phyloP scores from a whole-genome alignment of 179 eudicot genomes.

The Camellia oleifera region DNA sequence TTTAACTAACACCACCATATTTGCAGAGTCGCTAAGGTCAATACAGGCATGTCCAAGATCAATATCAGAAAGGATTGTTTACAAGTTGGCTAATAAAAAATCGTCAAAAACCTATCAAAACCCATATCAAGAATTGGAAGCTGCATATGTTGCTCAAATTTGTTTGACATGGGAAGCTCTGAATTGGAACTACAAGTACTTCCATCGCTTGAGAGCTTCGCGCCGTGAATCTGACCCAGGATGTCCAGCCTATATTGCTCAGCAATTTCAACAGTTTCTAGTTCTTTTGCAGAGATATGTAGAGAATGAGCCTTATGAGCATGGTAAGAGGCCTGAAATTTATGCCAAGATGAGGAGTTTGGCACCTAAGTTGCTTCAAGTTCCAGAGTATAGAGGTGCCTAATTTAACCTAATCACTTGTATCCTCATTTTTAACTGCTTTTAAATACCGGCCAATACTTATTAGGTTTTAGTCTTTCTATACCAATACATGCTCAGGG shows the following conservation, averaged over 20 bases:
- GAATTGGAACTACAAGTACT: slow-evolving; percentile 78
- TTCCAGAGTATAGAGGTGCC: slow-evolving; percentile 86
- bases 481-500: no score
- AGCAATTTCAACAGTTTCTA: slow-evolving; percentile 83
- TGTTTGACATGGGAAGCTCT: slow-evolving; percentile 95
- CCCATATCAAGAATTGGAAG: slow-evolving; percentile 71
- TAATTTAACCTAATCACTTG: background rate
- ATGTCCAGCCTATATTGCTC: slow-evolving; percentile 83
- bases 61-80: slow-evolving; percentile 75
- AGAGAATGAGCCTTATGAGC: slow-evolving; percentile 86
- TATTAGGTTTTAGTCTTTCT: no score
- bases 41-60: slow-evolving; percentile 81
- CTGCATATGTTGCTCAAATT: slow-evolving; percentile 84
- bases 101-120: slow-evolving; percentile 34
- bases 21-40: slow-evolving; percentile 73
- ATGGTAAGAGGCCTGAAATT: slow-evolving; percentile 74
- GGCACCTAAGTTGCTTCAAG: slow-evolving; percentile 83
- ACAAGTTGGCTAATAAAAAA: slow-evolving; percentile 43
- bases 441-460: background rate
- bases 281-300: slow-evolving; percentile 75
- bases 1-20: background rate
- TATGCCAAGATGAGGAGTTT: slow-evolving; percentile 66
- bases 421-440: no score
- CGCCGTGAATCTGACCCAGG: slow-evolving; percentile 50
- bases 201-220: slow-evolving; percentile 51